Percentiles rank a stretch among this genome's conserved stretches.
Evolutionary conservation across 768 basidiomycete species (phyloP).

Genomic region (Chalciporus piperatus): DNA sequence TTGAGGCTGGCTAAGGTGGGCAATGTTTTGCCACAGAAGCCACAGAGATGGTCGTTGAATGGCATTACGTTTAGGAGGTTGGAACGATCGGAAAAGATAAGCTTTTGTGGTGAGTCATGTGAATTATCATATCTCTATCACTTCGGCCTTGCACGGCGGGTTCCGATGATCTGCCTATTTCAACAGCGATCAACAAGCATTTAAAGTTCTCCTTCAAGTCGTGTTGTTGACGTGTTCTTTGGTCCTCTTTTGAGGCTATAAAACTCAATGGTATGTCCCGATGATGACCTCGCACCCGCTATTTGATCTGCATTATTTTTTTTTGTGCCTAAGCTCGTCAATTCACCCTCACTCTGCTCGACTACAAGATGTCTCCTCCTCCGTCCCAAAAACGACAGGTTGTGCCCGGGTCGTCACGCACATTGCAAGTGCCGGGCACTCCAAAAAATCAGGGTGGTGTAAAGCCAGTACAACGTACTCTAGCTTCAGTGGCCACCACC

Average conservation of each 20-base stretch:
- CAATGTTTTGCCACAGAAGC: constrained; percentile 1
- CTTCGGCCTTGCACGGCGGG: not conserved
- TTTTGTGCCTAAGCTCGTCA: too few species aligned
- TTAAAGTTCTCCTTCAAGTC: not conserved
- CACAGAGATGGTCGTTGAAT: not conserved
- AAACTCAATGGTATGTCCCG: not conserved
- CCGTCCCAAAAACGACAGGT: too few species aligned
- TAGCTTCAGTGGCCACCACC: too few species aligned
- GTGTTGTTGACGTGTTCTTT: constrained; percentile 1
- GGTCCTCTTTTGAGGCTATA: not conserved
- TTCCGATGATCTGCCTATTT: not conserved
- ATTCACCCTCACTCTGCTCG: too few species aligned
- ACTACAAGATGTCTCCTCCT: too few species aligned
- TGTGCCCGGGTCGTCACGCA: too few species aligned
- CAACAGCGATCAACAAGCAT: not conserved
- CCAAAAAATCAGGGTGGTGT: too few species aligned
- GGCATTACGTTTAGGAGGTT: not conserved
- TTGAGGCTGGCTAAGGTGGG: not conserved
- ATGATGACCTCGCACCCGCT: too few species aligned
- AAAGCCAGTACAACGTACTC: too few species aligned
- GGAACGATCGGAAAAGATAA: not conserved
- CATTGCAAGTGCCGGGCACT: too few species aligned
- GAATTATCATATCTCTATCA: too few species aligned
- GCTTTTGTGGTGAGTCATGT: not conserved
- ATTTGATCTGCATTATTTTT: too few species aligned